Base-by-base conservation (phyloP, 768 basidiomycete species). In the Plicaturopsis crispa region DNA sequence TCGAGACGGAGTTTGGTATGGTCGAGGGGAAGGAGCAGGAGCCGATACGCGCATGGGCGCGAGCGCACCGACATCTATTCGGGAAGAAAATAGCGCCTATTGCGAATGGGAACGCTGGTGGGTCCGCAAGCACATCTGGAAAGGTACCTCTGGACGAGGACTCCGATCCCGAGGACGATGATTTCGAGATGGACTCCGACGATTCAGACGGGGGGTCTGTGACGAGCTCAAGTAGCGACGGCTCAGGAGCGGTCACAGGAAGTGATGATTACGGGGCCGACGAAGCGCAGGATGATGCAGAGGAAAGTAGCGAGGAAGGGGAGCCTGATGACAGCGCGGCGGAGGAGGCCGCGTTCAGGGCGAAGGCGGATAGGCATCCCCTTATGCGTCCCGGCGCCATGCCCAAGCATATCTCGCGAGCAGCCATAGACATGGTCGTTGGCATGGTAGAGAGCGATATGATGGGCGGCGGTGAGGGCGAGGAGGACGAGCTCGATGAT, bases 21-120 rank as follows among this genome's bases (percentile, higher is more conserved):
- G 69, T 88, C 4, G 85, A 88, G 44, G 75, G 73, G 19, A 67
- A 65, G 46, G 84, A 87, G 52, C 72, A 78, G 48, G 75, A 78
- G 24, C 69, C 72, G 17, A 78, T 88, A 35, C 60, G 66, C 24
- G 65, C 69, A 21, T 88, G 86, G 86, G 70, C 77, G n/a, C 60
- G 73, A 32, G 59, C 62, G 36, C 67, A 76, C 38, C 67, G 72
- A 17, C 65, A 72, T 46, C 42, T 71, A 14, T 82, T 87, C 56
- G 81, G 81, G 6, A 59, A 50, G 35, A 22, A 10, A n/a, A 4
- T 12, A 0, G 31, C 35, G 0, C 22, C 6, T 10, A 13, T 24
- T 40, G 5, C 19, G 11, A 2, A 33, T 45, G 17, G 42, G 35
- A 13, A 43, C 41, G 33, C 48, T 46, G 14, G 14, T 17, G 43